A percentile compares a stretch with the other conserved stretches of the same genome.
These are phyloP conservation scores for Chlorella sp. DNA, from an alignment of 139 green algal genomes.

Conservation along the genomic window DNA sequence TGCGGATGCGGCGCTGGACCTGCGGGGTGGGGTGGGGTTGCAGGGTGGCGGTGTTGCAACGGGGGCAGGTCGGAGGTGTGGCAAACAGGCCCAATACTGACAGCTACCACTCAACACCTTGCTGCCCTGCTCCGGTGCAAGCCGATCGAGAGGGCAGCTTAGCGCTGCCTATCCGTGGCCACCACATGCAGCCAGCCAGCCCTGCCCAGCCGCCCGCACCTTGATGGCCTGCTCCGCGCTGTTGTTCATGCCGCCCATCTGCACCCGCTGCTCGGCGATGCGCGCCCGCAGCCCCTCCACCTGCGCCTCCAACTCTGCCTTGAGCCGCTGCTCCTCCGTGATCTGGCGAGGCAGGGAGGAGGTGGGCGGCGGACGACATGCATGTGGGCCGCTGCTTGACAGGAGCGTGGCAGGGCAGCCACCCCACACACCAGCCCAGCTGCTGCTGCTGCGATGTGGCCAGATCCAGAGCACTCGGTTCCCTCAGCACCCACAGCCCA, in stretches of 20 bases:
- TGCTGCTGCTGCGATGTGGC: too few species aligned
- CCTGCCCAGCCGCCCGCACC: background rate
- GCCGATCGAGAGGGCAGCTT: too few species aligned
- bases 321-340: conserved; percentile 31
- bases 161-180: background rate
- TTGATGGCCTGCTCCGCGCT: conserved; percentile 64
- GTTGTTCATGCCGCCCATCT: conserved; percentile 84
- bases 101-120: too few species aligned
- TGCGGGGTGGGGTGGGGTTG: conserved; percentile 27
- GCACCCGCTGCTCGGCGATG: conserved; percentile 58
- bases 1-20: conserved; percentile 70
- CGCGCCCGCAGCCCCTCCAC: conserved; percentile 32
- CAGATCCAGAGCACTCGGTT: too few species aligned
- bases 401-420: too few species aligned
- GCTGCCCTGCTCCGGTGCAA: background rate
- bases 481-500: too few species aligned
- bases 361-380: background rate
- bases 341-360: conserved; percentile 30
- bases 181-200: background rate
- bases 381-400: too few species aligned
- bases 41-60: background rate
- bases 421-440: too few species aligned
- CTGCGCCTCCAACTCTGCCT: conserved; percentile 63
- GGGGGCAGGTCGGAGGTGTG: background rate
- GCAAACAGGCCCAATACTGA: too few species aligned